These are phyloP conservation scores for Tilletia caries DNA, from an alignment of 1,284 basidiomycete species.

Conservation along the genomic window DNA sequence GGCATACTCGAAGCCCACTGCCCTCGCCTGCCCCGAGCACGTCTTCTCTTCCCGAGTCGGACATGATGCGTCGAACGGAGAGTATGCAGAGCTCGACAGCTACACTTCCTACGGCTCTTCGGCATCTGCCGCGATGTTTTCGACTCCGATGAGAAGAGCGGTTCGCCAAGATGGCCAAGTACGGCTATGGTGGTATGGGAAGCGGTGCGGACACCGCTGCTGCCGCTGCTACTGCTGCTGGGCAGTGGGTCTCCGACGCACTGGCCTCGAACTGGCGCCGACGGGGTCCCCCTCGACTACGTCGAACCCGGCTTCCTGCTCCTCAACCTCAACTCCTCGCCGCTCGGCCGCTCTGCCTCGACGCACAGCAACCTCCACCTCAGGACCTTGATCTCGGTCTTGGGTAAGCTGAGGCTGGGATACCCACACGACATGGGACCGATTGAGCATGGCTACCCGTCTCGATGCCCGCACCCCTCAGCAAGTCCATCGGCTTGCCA, in stretches of 20 bases:
- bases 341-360: no score
- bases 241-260: neutral
- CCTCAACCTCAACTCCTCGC: neutral
- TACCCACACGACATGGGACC: neutral
- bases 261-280: neutral
- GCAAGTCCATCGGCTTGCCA: neutral
- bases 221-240: neutral
- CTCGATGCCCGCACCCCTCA: neutral
- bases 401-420: neutral
- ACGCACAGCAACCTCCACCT: no score
- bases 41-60: conserved; percentile 2
- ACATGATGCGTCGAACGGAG: conserved; percentile 7
- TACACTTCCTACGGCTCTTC: conserved; percentile 2
- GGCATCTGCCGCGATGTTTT: neutral
- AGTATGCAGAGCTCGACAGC: conserved; percentile 8
- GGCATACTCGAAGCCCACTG: conserved; percentile 11
- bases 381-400: neutral
- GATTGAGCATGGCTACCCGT: no score
- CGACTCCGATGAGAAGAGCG: neutral
- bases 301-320: no score
- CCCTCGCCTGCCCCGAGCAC: conserved; percentile 1
- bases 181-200: neutral
- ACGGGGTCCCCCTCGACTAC: conserved; percentile 3
- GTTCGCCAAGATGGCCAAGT: conserved; percentile 10
- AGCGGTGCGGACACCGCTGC: no score